These are phyloP conservation scores for Seiridium cupressi DNA, from an alignment of 2,329 filamentous ascomycete species.

Conservation along the genomic window DNA sequence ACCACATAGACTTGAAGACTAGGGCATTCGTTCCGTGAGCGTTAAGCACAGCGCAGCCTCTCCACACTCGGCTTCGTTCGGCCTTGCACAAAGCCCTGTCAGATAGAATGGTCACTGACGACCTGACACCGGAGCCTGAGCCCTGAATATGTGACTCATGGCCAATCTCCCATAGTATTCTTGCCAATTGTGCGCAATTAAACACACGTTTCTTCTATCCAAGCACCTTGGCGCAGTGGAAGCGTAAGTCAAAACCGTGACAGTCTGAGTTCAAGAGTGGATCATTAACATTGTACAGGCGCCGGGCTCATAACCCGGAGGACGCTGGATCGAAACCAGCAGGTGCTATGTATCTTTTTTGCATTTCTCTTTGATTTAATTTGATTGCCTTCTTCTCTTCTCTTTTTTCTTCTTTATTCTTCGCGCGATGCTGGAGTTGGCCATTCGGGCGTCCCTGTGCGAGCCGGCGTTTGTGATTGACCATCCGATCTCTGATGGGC, in stretches of 20 bases:
- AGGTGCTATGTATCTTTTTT: not conserved
- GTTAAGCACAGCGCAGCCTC: no score
- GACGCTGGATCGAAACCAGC: conserved; percentile 3
- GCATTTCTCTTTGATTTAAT: not conserved
- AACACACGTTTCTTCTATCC: not conserved
- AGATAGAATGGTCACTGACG: conserved; percentile 1
- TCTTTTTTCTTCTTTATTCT: no score
- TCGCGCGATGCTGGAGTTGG: no score
- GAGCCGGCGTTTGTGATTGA: no score
- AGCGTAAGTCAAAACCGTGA: not conserved
- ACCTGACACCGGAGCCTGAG: not conserved
- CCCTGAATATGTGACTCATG: not conserved
- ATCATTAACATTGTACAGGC: not conserved
- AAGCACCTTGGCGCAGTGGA: conserved; percentile 6
- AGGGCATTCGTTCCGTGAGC: no score
- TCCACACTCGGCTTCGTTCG: no score
- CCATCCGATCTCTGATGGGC: no score
- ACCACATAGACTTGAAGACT: no score
- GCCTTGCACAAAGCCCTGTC: not conserved
- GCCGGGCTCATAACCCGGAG: conserved; percentile 6
- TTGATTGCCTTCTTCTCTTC: no score
- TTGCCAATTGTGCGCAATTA: not conserved
- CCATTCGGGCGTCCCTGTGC: no score
- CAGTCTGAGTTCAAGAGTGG: no score
- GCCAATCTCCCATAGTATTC: not conserved